A percentile compares a stretch with the other conserved stretches of the same genome.
These are phyloP conservation scores for Spinellus fusiger DNA, from an alignment of 192 early-diverging fungal species.

Conservation along the genomic window DNA sequence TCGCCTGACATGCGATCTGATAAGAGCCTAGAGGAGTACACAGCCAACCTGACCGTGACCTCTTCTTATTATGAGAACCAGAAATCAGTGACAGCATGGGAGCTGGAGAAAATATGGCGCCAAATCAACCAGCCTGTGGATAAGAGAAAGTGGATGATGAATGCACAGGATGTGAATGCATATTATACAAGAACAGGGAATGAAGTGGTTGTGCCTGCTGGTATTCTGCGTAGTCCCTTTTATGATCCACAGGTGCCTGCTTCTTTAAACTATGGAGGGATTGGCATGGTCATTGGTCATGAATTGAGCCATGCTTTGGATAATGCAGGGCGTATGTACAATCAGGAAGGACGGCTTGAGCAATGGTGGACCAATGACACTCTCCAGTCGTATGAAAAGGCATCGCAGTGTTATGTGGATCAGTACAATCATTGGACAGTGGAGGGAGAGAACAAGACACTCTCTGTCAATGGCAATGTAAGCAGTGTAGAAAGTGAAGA, in stretches of 20 bases:
- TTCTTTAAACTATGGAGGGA: constrained; percentile 61
- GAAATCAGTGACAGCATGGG: constrained; percentile 40
- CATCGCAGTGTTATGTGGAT: constrained; percentile 56
- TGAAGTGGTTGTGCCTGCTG: constrained; percentile 50
- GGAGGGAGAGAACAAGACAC: constrained; percentile 31
- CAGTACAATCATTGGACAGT: constrained; percentile 56
- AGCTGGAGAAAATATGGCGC: constrained; percentile 6
- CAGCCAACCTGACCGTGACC: constrained; percentile 43
- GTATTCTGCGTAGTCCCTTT: constrained; percentile 61
- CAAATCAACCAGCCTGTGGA: constrained; percentile 37
- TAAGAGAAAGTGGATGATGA: constrained; percentile 48
- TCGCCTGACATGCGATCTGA: constrained; percentile 48
- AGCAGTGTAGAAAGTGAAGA: not conserved
- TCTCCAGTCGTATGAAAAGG: constrained; percentile 36
- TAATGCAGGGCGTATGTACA: constrained; percentile 46
- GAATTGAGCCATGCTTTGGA: constrained; percentile 77
- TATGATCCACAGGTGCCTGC: constrained; percentile 48
- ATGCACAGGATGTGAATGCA: constrained; percentile 50
- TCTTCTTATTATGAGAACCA: constrained; percentile 59
- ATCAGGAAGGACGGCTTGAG: constrained; percentile 43
- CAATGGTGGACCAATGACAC: constrained; percentile 39
- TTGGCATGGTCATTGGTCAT: constrained; percentile 69
- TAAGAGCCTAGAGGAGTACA: constrained; percentile 42
- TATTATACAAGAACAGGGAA: constrained; percentile 48
- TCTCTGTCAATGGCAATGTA: constrained; percentile 47